A percentile compares a stretch with the other conserved stretches of the same genome.
Conservation (phyloP, 2,329 filamentous ascomycete species). For the Colletotrichum caudatum region DNA sequence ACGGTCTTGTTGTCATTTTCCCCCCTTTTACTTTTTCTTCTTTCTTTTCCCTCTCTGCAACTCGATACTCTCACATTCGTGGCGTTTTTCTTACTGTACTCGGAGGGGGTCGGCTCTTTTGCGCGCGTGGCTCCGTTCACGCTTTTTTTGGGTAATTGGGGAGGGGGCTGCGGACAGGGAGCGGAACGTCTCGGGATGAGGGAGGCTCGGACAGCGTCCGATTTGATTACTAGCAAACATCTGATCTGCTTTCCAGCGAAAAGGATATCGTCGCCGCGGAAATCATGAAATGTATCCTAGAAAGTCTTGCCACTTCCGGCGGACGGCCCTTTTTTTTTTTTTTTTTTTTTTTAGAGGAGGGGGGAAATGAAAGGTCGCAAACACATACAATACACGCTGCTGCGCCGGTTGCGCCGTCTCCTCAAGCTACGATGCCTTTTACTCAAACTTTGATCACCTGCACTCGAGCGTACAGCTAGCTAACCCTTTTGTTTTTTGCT, state of each 20-base stretch:
- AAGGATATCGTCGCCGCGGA: neutral
- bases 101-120: conserved; percentile 17
- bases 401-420: conserved; percentile 6
- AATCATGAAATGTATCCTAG: neutral
- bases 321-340: neutral
- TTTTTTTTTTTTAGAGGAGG: no score
- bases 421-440: neutral
- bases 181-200: conserved; percentile 25
- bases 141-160: conserved; percentile 16
- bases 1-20: neutral
- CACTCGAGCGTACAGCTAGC: no score
- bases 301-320: neutral
- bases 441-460: neutral
- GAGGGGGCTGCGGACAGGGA: neutral
- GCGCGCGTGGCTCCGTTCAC: neutral
- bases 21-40: neutral
- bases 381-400: conserved; percentile 10
- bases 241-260: neutral
- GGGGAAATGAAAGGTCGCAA: neutral
- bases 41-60: neutral
- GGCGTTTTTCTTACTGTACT: conserved; percentile 31
- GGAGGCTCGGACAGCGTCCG: conserved; percentile 40
- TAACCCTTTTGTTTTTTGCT: neutral
- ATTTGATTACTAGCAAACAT: conserved; percentile 33
- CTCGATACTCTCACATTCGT: neutral